Evolutionary conservation across 805 yeast species (phyloP).

Genomic region (Spathaspora hagerdaliae): DNA sequence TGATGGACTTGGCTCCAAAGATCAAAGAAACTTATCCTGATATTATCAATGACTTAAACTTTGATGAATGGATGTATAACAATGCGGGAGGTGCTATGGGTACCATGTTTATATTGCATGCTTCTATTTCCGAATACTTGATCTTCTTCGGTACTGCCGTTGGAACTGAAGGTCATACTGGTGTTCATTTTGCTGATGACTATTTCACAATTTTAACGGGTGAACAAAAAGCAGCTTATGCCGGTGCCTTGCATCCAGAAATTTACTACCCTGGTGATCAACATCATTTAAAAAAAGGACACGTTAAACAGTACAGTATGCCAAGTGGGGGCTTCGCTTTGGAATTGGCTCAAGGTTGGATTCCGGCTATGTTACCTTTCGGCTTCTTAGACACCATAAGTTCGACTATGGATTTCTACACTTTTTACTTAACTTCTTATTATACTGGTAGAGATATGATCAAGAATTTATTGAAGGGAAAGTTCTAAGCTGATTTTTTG

Average conservation of each 20-base stretch:
- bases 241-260: constrained; percentile 61
- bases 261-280: constrained; percentile 83
- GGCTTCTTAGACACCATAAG: constrained; percentile 79
- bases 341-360: constrained; percentile 98
- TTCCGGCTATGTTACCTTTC: constrained; percentile 96
- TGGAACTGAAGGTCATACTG: constrained; percentile 96
- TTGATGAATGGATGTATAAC: constrained; percentile 91
- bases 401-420: constrained; percentile 74
- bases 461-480: constrained; percentile 62
- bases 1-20: constrained; percentile 56
- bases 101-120: constrained; percentile 90
- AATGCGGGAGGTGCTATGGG: constrained; percentile 99
- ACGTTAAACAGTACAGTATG: constrained; percentile 82
- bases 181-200: constrained; percentile 96
- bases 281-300: constrained; percentile 74
- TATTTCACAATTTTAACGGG: constrained; percentile 90
- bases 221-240: constrained; percentile 66
- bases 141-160: constrained; percentile 90
- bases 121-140: constrained; percentile 88
- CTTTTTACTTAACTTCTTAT: constrained; percentile 64
- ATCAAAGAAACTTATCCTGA: constrained; percentile 68
- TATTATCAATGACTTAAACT: constrained; percentile 63
- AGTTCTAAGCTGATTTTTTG: constrained; percentile 42
- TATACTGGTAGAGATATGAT: constrained; percentile 79
- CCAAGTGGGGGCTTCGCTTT: constrained; percentile 79